Conservation (phyloP, 495 filamentous ascomycete species). For the Aspergillus mulundensis region DNA sequence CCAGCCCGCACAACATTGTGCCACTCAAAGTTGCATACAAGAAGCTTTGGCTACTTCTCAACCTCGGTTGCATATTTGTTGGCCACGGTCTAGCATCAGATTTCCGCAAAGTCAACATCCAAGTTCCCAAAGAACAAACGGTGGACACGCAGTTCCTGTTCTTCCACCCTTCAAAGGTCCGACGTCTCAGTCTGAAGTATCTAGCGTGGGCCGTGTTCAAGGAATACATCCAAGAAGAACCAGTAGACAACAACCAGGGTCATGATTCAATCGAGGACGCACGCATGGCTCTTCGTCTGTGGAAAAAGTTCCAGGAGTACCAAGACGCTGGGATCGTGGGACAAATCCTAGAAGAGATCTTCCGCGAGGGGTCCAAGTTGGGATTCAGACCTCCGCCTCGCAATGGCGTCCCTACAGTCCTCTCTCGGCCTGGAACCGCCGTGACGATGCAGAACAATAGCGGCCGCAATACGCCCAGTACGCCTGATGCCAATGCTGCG, state of each 20-base stretch:
- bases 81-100: conserved; percentile 90
- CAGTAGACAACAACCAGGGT: conserved; percentile 40
- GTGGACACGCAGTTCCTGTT: conserved; percentile 91
- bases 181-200: conserved; percentile 82
- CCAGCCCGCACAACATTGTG: conserved; percentile 74
- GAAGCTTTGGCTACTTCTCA: conserved; percentile 93
- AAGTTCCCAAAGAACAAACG: conserved; percentile 84
- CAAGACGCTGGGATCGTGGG: conserved; percentile 73
- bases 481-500: conserved; percentile 27
- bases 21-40: conserved; percentile 91
- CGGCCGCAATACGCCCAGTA: conserved; percentile 43
- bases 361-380: conserved; percentile 62
- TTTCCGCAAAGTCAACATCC: conserved; percentile 96
- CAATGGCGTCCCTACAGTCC: conserved; percentile 31
- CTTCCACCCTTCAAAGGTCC: conserved; percentile 58
- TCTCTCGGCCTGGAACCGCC: conserved; percentile 44
- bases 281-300: conserved; percentile 80
- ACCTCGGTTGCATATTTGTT: conserved; percentile 89
- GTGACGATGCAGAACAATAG: conserved; percentile 42
- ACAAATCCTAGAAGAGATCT: conserved; percentile 76
- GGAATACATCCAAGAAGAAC: conserved; percentile 84
- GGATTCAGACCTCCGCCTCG: conserved; percentile 69
- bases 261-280: conserved; percentile 96
- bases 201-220: conserved; percentile 83
- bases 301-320: conserved; percentile 86